These are phyloP conservation scores for Bacidia gigantensis DNA, from an alignment of 495 filamentous ascomycete genomes.

Conservation along the genomic window DNA sequence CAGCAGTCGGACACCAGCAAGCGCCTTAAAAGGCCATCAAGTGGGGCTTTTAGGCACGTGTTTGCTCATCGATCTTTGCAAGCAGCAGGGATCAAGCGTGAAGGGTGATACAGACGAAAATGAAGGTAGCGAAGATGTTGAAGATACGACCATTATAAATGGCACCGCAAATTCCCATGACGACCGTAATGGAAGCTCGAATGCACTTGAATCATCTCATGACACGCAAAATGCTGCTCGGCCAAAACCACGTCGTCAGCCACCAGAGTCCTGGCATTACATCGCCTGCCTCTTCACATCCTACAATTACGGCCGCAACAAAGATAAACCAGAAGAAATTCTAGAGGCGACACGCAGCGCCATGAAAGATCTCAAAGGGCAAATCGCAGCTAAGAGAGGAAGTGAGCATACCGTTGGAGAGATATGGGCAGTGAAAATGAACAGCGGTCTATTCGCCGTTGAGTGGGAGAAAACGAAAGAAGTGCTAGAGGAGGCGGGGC, in stretches of 20 bases:
- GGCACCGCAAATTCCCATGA: too few relatives aligned
- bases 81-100: constrained; percentile 4
- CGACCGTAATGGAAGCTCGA: too few relatives aligned
- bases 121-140: not conserved
- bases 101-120: not conserved
- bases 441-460: constrained; percentile 31
- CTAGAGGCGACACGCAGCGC: constrained; percentile 28
- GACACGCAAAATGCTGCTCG: too few relatives aligned
- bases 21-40: constrained; percentile 3
- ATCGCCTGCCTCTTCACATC: constrained; percentile 38
- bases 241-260: too few relatives aligned
- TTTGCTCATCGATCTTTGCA: constrained; percentile 32
- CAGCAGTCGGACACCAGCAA: too few relatives aligned
- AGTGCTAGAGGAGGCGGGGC: constrained; percentile 20
- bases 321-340: constrained; percentile 19
- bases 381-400: constrained; percentile 15
- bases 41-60: constrained; percentile 25
- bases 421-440: constrained; percentile 30
- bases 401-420: not conserved
- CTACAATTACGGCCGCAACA: constrained; percentile 19
- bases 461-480: constrained; percentile 25
- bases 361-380: constrained; percentile 25
- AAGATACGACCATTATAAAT: not conserved
- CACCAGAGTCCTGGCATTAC: too few relatives aligned
- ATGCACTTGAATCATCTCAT: too few relatives aligned